These are phyloP conservation scores for Alternaria infectoria DNA, from an alignment of 2,329 filamentous ascomycete genomes.

Conservation along the genomic window DNA sequence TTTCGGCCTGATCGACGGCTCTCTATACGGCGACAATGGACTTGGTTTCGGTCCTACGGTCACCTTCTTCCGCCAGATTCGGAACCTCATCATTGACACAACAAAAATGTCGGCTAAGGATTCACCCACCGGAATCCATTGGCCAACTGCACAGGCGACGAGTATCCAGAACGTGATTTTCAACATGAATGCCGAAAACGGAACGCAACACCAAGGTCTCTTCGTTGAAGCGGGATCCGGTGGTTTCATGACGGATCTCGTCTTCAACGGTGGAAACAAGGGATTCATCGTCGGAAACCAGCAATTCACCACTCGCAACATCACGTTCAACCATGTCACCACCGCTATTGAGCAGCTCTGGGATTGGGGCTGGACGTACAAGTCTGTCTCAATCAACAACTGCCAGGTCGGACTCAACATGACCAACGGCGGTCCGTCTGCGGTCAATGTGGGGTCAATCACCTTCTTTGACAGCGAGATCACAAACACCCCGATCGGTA, in stretches of 20 bases:
- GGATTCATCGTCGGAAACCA: slow-evolving; percentile 54
- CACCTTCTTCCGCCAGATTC: slow-evolving; percentile 69
- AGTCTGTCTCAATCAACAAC: slow-evolving; percentile 59
- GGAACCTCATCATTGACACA: slow-evolving; percentile 69
- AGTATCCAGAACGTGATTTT: slow-evolving; percentile 55
- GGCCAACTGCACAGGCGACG: slow-evolving; percentile 55
- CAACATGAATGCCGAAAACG: slow-evolving; percentile 50
- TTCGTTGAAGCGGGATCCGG: slow-evolving; percentile 54
- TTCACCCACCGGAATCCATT: slow-evolving; percentile 54
- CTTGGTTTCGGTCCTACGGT: slow-evolving; percentile 60
- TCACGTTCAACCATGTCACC: slow-evolving; percentile 59
- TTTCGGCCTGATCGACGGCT: slow-evolving; percentile 64
- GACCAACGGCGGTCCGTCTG: slow-evolving; percentile 35
- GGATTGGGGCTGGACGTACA: slow-evolving; percentile 67
- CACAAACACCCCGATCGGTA: slow-evolving; percentile 56
- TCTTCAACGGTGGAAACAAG: slow-evolving; percentile 52
- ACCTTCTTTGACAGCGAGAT: slow-evolving; percentile 64
- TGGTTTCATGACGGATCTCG: slow-evolving; percentile 55
- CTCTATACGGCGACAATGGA: slow-evolving; percentile 54
- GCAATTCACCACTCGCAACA: slow-evolving; percentile 63
- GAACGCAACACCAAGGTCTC: slow-evolving; percentile 56
- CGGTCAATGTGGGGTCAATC: slow-evolving; percentile 60
- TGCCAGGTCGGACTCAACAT: slow-evolving; percentile 62
- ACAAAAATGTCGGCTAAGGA: slow-evolving; percentile 57
- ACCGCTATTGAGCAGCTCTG: slow-evolving; percentile 65